phyloP scores from a whole-genome alignment of 2,329 filamentous ascomycete species.

The Arthrinium phaeospermum region DNA sequence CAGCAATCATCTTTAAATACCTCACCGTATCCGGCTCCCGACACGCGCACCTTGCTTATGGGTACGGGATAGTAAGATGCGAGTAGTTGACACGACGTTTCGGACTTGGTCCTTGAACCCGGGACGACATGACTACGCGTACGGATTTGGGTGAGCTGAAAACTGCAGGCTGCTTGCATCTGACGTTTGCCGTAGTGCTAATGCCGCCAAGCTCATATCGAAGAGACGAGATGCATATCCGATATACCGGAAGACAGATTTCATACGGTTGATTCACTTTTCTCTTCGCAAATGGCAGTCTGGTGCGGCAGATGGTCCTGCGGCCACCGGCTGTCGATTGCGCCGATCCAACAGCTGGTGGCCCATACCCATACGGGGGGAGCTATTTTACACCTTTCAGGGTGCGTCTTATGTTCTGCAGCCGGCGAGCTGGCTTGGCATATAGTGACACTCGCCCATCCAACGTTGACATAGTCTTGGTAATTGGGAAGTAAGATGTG shows the following conservation, averaged over 20 bases:
- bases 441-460: constrained; percentile 4
- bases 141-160: background rate
- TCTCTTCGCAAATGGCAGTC: background rate
- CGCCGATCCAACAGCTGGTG: background rate
- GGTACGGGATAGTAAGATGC: background rate
- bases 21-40: background rate
- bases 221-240: background rate
- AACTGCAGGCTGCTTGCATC: background rate
- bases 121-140: background rate
- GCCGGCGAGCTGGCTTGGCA: background rate
- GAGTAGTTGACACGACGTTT: background rate
- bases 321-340: background rate
- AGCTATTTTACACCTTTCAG: background rate
- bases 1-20: background rate
- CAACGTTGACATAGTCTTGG: background rate
- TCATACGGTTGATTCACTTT: background rate
- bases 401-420: background rate
- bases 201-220: background rate
- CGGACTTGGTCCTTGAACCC: background rate
- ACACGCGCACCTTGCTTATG: background rate
- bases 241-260: constrained; percentile 3
- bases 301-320: background rate
- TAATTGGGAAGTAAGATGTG: constrained; percentile 12
- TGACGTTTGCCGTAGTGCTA: too few relatives aligned
- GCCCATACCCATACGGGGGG: background rate